Evolutionary conservation across 306 rosid genomes (phyloP), one percentile per base, ranked within the genome.

Genomic region (Cicer pinnatifidum): DNA sequence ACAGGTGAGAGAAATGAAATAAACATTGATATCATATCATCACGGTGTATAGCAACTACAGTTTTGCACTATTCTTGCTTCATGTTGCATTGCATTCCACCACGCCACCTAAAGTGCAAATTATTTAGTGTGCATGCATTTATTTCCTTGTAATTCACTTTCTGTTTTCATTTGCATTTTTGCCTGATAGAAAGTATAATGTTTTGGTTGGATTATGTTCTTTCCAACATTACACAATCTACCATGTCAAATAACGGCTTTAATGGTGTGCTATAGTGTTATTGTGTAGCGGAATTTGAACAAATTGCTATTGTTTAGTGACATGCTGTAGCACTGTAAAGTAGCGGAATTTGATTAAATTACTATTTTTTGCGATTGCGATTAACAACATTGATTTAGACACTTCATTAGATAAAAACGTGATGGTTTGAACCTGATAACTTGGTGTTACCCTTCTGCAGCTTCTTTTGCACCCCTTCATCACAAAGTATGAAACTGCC

Each of bases 391-490:
- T 9, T 1, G 35, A 8, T 17, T 35, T 59, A 37, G 72, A 44
- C 43, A 28, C 73, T 65, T 53, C 23, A 38, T 45, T 38, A 63
- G 17, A 63, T 46, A 52, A 11, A 74, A 72, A 73, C 41, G 9
- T 56, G 13, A 71, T 79, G 65, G 53, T 67, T 50, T 71, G 67
- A 71, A 54, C 71, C 74, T 79, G 81, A 69, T 82, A 65, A 53
- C 78, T 74, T 60, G 20, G 19, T 73, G 46, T 77, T 82, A 64
- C 76, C 67, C 54, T 71, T 3, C 11, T 6, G 11, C 9, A 16
- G 35, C 35, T 13, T 6, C 64, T 58, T 82, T 83, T 81, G 44
- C 96, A 91, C 69, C 92, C 99, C 0, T 94, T 94, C 82, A 88
- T 94, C 67, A 85, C 80, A 19, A 91, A 88, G 83, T 80, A 84